phyloP scores from a whole-genome alignment of 306 rosid species.

The Cucurbita moschata region DNA sequence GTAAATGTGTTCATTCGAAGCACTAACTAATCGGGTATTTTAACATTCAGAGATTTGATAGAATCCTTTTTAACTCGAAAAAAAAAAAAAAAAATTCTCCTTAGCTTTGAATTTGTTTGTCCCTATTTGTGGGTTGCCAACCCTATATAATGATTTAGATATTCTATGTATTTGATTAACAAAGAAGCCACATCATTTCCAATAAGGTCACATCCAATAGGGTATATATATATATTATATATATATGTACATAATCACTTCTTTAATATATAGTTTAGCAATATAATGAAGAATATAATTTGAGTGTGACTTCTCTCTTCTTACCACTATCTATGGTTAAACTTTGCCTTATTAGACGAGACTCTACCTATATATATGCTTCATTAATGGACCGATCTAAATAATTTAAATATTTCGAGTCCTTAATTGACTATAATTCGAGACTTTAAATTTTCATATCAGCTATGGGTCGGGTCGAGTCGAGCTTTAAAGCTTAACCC shows the following conservation, averaged over 20 bases:
- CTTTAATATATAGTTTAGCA: not conserved
- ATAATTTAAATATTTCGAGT: not conserved
- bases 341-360: not conserved
- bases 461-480: too few species aligned
- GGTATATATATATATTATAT: not conserved
- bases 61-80: too few species aligned
- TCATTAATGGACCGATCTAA: not conserved
- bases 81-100: too few species aligned
- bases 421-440: not conserved
- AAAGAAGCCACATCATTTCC: conserved; percentile 2
- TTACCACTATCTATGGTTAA: conserved; percentile 1
- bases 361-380: not conserved
- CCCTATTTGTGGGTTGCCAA: not conserved
- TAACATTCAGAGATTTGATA: too few species aligned
- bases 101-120: not conserved
- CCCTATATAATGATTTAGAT: not conserved
- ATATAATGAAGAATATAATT: not conserved
- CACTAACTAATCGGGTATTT: too few species aligned
- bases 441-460: too few species aligned
- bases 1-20: too few species aligned
- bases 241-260: not conserved
- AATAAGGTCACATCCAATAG: conserved; percentile 9
- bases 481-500: too few species aligned
- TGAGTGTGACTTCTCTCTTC: conserved; percentile 4
- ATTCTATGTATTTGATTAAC: conserved; percentile 2